Evolutionary conservation across 2,329 filamentous ascomycete genomes (phyloP).

Genomic region (Aspergillus sp.): DNA sequence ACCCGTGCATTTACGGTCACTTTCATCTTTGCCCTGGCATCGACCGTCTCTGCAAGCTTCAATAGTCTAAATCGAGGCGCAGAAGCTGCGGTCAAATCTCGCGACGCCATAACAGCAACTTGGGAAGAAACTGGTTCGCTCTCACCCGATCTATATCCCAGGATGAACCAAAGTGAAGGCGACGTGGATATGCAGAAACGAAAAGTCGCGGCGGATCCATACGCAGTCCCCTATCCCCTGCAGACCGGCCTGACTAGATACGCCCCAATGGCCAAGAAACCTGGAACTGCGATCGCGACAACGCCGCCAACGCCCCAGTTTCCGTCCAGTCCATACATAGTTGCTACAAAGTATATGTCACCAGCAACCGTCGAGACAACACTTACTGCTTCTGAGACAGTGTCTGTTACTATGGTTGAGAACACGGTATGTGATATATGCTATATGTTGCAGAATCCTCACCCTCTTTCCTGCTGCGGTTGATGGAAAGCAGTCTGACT

Average conservation of each 20-base stretch:
- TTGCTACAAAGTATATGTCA: constrained; percentile 54
- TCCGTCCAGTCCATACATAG: constrained; percentile 55
- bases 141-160: constrained; percentile 31
- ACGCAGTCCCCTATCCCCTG: constrained; percentile 52
- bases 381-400: constrained; percentile 51
- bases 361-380: constrained; percentile 51
- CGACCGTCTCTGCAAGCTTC: constrained; percentile 52
- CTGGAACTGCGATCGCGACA: constrained; percentile 59
- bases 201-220: constrained; percentile 26
- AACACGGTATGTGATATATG: constrained; percentile 55
- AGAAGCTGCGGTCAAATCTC: constrained; percentile 52
- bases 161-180: constrained; percentile 13
- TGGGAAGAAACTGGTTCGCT: constrained; percentile 58
- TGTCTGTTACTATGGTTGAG: constrained; percentile 52
- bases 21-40: constrained; percentile 38
- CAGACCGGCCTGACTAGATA: constrained; percentile 59
- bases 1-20: constrained; percentile 24
- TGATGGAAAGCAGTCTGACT: background rate
- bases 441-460: background rate
- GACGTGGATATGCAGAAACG: constrained; percentile 24
- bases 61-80: constrained; percentile 55
- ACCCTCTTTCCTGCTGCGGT: background rate
- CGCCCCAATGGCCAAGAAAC: constrained; percentile 62
- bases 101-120: constrained; percentile 52
- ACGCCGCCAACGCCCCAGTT: constrained; percentile 49